phyloP scores from a whole-genome alignment of 257 asterid genomes.

The Linaria vulgaris region DNA sequence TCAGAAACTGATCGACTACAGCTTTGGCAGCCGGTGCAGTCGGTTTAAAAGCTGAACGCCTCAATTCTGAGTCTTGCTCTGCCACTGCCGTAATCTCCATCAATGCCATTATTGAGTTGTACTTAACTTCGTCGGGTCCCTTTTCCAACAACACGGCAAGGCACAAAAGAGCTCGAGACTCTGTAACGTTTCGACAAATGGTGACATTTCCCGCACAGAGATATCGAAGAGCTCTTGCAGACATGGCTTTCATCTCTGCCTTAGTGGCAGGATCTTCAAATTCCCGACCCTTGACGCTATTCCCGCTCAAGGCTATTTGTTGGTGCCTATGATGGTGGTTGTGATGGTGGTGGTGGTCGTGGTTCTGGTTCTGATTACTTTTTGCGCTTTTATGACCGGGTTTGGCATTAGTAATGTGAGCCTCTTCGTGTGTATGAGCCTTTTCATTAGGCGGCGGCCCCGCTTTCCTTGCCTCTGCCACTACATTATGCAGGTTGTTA shows the following conservation, averaged over 20 bases:
- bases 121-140: slow-evolving; percentile 56
- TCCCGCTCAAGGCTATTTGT: slow-evolving; percentile 35
- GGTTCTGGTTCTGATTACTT: slow-evolving; percentile 16
- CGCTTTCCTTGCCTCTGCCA: slow-evolving; percentile 43
- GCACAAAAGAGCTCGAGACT: slow-evolving; percentile 61
- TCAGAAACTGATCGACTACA: slow-evolving; percentile 63
- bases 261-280: slow-evolving; percentile 49
- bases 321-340: slow-evolving; percentile 29
- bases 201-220: slow-evolving; percentile 54
- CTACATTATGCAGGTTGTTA: slow-evolving; percentile 48
- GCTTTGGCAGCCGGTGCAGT: slow-evolving; percentile 70
- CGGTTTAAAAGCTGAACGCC: slow-evolving; percentile 73
- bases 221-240: slow-evolving; percentile 58
- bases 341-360: slow-evolving; percentile 13
- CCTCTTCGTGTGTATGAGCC: background rate
- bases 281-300: slow-evolving; percentile 53
- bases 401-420: background rate
- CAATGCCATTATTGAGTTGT: slow-evolving; percentile 72
- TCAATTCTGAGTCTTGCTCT: slow-evolving; percentile 45
- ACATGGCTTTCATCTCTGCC: slow-evolving; percentile 60
- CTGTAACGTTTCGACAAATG: slow-evolving; percentile 54
- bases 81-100: slow-evolving; percentile 81
- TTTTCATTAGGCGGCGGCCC: background rate
- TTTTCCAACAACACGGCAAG: slow-evolving; percentile 60
- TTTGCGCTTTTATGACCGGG: slow-evolving; percentile 12